Base-by-base conservation (phyloP, 176 grass and related monocot genomes). In the Bonia amplexicaulis region DNA sequence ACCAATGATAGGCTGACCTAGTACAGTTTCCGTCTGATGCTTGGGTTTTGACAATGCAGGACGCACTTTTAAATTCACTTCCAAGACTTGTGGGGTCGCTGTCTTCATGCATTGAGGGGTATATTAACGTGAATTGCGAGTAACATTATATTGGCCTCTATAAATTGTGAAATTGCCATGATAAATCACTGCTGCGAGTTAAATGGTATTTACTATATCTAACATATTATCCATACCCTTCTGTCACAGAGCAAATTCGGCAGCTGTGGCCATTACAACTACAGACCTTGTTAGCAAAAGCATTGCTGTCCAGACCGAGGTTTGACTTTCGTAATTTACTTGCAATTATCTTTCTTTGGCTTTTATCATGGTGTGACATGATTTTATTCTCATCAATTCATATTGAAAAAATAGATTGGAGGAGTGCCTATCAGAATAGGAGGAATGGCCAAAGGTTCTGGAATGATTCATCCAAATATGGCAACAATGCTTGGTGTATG, bases 381-480 rank as follows among this genome's bases (percentile, higher is more conserved):
- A 15, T 60, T 87, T 80, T 76, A 26, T 61, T 65, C 40, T 54
- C 6, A 48, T 48, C 76, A 72, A 59, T 61, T 76, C 37, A 57
- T 88, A 55, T 87, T 86, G 45, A 80, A 86, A 76, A 47, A 78
- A 35, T 93, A 98, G 96, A 87, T 98, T 80, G 88, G 93, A 87
- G 96, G 96, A 87, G 79, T 95, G 67, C 76, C 93, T 85, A 81
- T 98, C 66, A 98, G 82, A 77, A 86, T 98, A 77, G 96, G 96
- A 75, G 96, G 96, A 85, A 98, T 98, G 89, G 93, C 96, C 58
- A 98, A 98, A 90, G 96, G 96, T 90, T 98, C 96, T 39, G 96
- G 96, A 77, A 98, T 98, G 96, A 98, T 98, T 79, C 93, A 98
- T 86, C 96, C 96, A 77, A 98, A 98, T 76, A 98, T 98, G 96